These are phyloP conservation scores for Curvularia verruculosa DNA, from an alignment of 2,329 filamentous ascomycete species.

Conservation along the genomic window DNA sequence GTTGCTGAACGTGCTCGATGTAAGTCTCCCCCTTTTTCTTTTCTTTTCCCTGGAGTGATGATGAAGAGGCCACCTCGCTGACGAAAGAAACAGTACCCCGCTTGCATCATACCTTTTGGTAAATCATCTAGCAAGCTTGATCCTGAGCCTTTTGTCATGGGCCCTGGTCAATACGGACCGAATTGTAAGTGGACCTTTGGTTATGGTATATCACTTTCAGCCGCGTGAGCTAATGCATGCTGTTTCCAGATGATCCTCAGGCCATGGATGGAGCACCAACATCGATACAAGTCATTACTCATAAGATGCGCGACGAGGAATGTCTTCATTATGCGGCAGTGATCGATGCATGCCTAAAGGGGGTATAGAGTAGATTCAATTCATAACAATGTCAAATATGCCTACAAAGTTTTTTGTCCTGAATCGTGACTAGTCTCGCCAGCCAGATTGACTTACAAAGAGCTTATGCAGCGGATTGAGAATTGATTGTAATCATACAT, in stretches of 20 bases:
- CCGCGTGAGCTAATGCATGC: neutral
- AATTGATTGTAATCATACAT: neutral
- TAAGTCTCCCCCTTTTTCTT: neutral
- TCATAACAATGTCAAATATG: neutral
- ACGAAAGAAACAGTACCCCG: slow-evolving; percentile 8
- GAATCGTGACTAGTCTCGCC: neutral
- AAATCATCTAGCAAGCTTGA: slow-evolving; percentile 9
- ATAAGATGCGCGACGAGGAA: slow-evolving; percentile 14
- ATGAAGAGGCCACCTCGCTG: neutral
- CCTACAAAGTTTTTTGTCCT: neutral
- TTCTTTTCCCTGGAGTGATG: too few species aligned
- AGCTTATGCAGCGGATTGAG: neutral
- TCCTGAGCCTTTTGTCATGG: slow-evolving; percentile 2
- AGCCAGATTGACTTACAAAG: neutral
- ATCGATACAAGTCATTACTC: slow-evolving; percentile 5
- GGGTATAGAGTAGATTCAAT: neutral
- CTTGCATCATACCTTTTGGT: slow-evolving; percentile 7
- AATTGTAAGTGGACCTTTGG: slow-evolving; percentile 1
- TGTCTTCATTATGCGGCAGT: slow-evolving; percentile 5
- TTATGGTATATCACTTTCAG: neutral
- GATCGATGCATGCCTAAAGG: slow-evolving; percentile 5
- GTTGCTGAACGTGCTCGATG: slow-evolving; percentile 10
- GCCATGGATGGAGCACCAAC: slow-evolving; percentile 2
- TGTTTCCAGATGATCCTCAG: slow-evolving; percentile 1
- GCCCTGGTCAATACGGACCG: slow-evolving; percentile 5